Conservation (phyloP, 768 basidiomycete species). For the Calocybe indica region DNA sequence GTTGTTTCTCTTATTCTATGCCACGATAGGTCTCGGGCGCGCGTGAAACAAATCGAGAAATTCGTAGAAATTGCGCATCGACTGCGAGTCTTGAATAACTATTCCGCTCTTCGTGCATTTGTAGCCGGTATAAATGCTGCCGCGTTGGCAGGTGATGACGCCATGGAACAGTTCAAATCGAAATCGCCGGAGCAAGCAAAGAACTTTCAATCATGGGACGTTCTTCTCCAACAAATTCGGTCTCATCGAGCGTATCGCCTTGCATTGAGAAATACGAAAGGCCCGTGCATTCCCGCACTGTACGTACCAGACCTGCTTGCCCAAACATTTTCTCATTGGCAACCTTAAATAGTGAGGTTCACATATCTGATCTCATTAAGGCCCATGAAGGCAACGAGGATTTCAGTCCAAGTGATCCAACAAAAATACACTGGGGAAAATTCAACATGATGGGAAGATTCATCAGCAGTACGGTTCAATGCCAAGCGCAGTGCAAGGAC, state of each 20-base stretch:
- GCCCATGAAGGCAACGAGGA: slow-evolving; percentile 84
- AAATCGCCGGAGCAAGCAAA: slow-evolving; percentile 69
- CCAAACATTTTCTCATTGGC: slow-evolving; percentile 3
- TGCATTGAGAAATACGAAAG: slow-evolving; percentile 79
- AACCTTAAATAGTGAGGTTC: slow-evolving; percentile 65
- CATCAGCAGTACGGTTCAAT: slow-evolving; percentile 69
- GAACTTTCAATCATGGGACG: slow-evolving; percentile 76
- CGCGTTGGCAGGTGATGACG: slow-evolving; percentile 70
- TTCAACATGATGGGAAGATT: slow-evolving; percentile 90
- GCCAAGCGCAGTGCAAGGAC: slow-evolving; percentile 68
- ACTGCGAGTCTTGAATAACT: slow-evolving; percentile 83
- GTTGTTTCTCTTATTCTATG: slow-evolving; percentile 87
- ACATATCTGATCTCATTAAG: slow-evolving; percentile 83
- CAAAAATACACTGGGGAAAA: slow-evolving; percentile 92
- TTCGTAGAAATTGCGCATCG: slow-evolving; percentile 80
- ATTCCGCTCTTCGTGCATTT: slow-evolving; percentile 87
- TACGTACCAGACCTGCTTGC: slow-evolving; percentile 25
- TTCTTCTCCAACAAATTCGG: slow-evolving; percentile 74
- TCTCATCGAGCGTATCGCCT: slow-evolving; percentile 90
- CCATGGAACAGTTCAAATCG: slow-evolving; percentile 66
- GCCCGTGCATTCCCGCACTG: slow-evolving; percentile 85
- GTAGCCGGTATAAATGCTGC: slow-evolving; percentile 91
- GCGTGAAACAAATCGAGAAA: slow-evolving; percentile 83
- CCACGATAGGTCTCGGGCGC: slow-evolving; percentile 69
- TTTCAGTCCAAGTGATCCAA: slow-evolving; percentile 54